Evolutionary conservation across 805 yeast species (phyloP), one percentile per base, ranked within the genome.

Genomic region (Candida anglica): DNA sequence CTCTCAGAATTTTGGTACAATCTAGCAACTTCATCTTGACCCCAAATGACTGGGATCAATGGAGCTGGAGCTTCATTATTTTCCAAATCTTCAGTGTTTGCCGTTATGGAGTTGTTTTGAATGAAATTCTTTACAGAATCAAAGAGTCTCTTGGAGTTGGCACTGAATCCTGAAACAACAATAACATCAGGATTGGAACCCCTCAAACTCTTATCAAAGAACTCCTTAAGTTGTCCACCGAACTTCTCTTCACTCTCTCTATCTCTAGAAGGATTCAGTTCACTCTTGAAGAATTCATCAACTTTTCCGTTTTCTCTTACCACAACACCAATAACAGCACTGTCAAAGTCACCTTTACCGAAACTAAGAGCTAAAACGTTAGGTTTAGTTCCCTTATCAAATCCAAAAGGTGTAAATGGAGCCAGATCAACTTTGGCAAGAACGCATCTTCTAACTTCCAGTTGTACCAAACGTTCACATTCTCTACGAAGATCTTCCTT

Each of bases 1-100:
- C 86, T 72, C 24, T 68, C 72, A 0, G 96, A 86, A 51, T 79
- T 77, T 53, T 89, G 94, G 56, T 73, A 93, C 40, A 93, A 73
- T 36, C 94, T 71, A 1, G 98, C 97, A 19, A 94, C 86, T 56
- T 93, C 98, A 56, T 91, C 96, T 46, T 82, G 85, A 27, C 85
- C 95, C 79, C 87, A 91, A 11, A 88, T 63, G 3, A 87, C 75
- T 25, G 78, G 81, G 24, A 85, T 50, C 7, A 75, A 68, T 7
- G 84, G 82, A 17, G 48, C 58, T 15, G 50, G 53, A 34, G 48
- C 32, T 43, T 53, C 11, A 44, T 8, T 43, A 44, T 65, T 45
- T 16, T 50, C 40, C 22, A 69, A 65, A 15, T 59, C 70, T 25
- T 77, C 79, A 24, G 66, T 68, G 33, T 67, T 75, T 21, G 72